Conservation (phyloP, 164 flowering plant species). For the Dillenia turbinata region DNA sequence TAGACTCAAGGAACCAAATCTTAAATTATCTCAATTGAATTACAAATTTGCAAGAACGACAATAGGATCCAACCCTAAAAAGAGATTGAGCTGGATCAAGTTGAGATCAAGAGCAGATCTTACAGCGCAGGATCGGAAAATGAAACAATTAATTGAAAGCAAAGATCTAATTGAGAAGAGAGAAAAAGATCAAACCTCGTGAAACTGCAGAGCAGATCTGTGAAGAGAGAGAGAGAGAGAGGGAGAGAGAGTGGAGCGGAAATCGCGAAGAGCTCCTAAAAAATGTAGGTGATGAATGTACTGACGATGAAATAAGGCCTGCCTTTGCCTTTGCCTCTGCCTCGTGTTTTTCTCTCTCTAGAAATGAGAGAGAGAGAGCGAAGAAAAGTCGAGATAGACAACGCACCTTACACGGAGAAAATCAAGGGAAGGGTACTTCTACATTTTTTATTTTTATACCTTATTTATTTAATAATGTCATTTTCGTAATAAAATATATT, state of each 20-base stretch:
- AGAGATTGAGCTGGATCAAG: background rate
- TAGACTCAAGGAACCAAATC: background rate
- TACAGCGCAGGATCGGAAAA: background rate
- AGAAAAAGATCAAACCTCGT: constrained; percentile 2
- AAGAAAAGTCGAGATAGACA: constrained; percentile 9
- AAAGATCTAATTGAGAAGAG: background rate
- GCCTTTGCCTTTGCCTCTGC: no score
- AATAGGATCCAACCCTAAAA: background rate
- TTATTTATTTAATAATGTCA: no score
- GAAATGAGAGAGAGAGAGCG: constrained; percentile 12
- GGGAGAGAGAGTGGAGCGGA: background rate
- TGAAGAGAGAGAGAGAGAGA: constrained; percentile 1
- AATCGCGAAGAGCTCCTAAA: constrained; percentile 8
- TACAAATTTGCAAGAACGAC: background rate
- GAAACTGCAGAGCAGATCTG: constrained; percentile 2
- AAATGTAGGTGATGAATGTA: background rate
- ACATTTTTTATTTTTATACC: background rate
- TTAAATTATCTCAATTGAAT: background rate
- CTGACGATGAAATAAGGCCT: background rate
- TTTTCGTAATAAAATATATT: no score
- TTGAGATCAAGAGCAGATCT: background rate
- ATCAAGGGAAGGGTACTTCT: background rate
- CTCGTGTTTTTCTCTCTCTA: constrained; percentile 3
- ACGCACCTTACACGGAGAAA: constrained; percentile 16
- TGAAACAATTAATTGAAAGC: background rate